Evolutionary conservation across 2,329 filamentous ascomycete species (phyloP), one percentile per base, ranked within the genome.

Genomic region (Cryphonectria naterciae): DNA sequence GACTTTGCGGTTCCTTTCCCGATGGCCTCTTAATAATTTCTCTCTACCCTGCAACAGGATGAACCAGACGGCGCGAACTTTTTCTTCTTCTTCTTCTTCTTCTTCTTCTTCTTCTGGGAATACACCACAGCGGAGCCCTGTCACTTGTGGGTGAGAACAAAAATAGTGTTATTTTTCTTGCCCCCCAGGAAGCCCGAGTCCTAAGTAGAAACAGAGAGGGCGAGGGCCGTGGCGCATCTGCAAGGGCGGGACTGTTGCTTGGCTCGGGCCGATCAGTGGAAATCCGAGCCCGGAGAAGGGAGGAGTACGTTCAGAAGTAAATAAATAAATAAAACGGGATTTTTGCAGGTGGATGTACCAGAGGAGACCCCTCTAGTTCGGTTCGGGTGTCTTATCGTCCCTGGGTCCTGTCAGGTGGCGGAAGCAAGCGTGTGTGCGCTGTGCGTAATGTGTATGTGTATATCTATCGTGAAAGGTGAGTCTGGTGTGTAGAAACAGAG

Each of bases 1-100:
- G 63, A 25, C 46, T 46, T 67, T 64, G 63, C 52, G 56, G 62
- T 66, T 67, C 62, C 22, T 41, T 11, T 43, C 11, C n/a, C 61
- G n/a, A 49, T 25, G 54, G 39, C 32, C 6, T 62, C 13, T 15
- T 41, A 39, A 43, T 41, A 39, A 25, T 66, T 25, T 39, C 63
- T 28, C 63, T 28, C n/a, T 49, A 39, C 41, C 46, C 54, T 52
- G 28, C 67, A 61, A 61, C 39, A 64, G n/a, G 35, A 25, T 32
- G 28, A 46, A 39, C 7, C 13, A 65, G 25, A 56, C 17, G 19
- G 4, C 13, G 37, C 13, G n/a, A 28, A n/a, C 7, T 17, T 49
- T 35, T 25, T 46, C 19, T 4, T 8, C 15, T 49, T 8, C 22
- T 22, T 22, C 32, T n/a, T 46, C 7, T 49, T 46, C 32, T 8